phyloP scores from a whole-genome alignment of 495 filamentous ascomycete species.

The Xylaria acuta region DNA sequence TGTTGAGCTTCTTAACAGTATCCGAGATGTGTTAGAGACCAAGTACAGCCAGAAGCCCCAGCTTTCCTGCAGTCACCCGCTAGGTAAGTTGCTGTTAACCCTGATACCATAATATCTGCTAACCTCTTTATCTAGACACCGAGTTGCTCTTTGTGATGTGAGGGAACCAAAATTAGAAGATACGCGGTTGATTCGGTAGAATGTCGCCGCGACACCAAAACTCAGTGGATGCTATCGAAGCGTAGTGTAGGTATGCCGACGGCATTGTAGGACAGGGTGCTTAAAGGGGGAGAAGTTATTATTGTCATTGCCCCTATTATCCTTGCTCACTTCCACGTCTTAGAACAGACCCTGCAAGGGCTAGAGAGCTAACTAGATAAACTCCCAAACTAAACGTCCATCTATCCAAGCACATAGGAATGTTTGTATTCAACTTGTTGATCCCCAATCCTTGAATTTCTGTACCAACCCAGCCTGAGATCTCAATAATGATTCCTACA shows the following conservation, averaged over 20 bases:
- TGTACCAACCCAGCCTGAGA: background rate
- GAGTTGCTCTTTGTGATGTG: slow-evolving; percentile 57
- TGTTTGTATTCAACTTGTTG: background rate
- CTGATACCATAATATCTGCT: slow-evolving; percentile 31
- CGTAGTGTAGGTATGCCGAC: background rate
- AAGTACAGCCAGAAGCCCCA: slow-evolving; percentile 98
- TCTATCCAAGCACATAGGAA: background rate
- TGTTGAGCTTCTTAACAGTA: slow-evolving; percentile 89
- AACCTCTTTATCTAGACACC: slow-evolving; percentile 43
- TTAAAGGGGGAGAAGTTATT: background rate
- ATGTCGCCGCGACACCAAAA: background rate
- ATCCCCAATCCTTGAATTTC: background rate
- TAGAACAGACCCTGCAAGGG: background rate
- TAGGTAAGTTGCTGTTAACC: slow-evolving; percentile 65
- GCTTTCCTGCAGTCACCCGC: slow-evolving; percentile 91
- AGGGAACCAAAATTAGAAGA: slow-evolving; percentile 9
- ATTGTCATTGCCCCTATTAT: background rate
- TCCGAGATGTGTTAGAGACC: slow-evolving; percentile 81
- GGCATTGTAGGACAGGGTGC: background rate
- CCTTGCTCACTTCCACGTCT: background rate
- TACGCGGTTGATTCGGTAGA: background rate
- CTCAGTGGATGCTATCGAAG: background rate
- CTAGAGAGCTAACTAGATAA: background rate
- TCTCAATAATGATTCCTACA: background rate
- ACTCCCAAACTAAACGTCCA: background rate